Evolutionary conservation across 1,284 basidiomycete genomes (phyloP), one percentile per base, ranked within the genome.

Genomic region (Tilletia setariae): DNA sequence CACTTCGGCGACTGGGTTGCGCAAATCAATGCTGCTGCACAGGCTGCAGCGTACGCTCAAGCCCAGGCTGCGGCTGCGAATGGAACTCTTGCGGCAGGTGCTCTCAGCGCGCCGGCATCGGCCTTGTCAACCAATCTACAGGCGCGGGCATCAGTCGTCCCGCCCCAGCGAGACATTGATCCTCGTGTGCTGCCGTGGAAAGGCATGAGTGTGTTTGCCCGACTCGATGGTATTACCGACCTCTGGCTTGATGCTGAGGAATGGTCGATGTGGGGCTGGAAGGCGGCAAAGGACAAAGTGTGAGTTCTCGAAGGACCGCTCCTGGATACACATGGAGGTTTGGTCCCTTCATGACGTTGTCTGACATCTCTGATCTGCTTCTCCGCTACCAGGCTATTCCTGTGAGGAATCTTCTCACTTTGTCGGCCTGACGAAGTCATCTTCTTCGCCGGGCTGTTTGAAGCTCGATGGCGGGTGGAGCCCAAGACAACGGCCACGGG

Each of bases 101-200:
- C 23, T 42, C 13, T 25, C 35, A 42, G 42, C 40, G 32, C 42
- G 8, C 23, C 30, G 13, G n/a, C 42, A 11, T 19, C 35, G n/a
- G n/a, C 30, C n/a, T 16, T 11, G 44, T 23, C 44, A 21, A 28
- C 62, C 1, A 64, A 64, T 11, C 62, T 64, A 21, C 40, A 44
- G 16, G 25, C 64, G 11, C 47, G 35, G 3, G 91, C 82, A 90
- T 91, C 79, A 89, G 91, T 95, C 70, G 91, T 98, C 56, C 92
- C 94, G 19, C 90, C 93, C 1, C 94, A 94, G 1, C 91, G 94
- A 79, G 93, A 94, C 69, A 89, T 97, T 68, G 94, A 98, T 83
- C 92, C 93, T 4, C 87, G 89, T 44, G 89, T 93, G 63, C 86
- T 98, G 49, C 89, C 89, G 25, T 98, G 95, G 95, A 97, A 97